Base-by-base conservation (phyloP, 305 asterid genomes). In the Ajuga reptans region DNA sequence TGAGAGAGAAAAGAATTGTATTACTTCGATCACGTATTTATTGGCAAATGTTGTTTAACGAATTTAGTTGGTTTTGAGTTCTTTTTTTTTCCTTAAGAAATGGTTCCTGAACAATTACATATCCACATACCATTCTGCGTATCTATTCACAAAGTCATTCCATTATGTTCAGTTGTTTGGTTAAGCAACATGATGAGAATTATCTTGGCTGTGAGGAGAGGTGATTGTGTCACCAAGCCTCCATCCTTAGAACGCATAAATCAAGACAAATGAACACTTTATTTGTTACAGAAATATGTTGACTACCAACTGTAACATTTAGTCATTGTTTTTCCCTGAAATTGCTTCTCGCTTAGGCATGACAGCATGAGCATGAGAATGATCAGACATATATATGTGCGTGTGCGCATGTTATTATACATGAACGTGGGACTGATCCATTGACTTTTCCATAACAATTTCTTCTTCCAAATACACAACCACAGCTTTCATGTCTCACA, bases 331-430 rank as follows among this genome's bases (percentile, higher is more conserved):
- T 12, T 9, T 4, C 21, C 57, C 59, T 18, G 42, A 4, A 24
- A 39, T 21, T 50, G 4, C 6, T 42, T 16, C 37, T 47, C 6
- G 7, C 16, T 11, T 46, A 31, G 15, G 12, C 12, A 61, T 27
- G 76, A 71, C 61, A 16, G 12, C 12, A 61, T 27, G 76, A 68
- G 61, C 68, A 53, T 6, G 72, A 65, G 36, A 60, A 63, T 72
- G 64, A 46, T 17, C 46, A 52, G 3, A 3, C n/a, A 42, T 27
- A 10, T 45, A 24, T 45, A 61, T 43, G 17, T 53, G 62, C 12
- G 10, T 55, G 67, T 43, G 17, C 24, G 62, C 12, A 9, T 55
- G n/a, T 33, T 56, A 7, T 55, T 31, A n/a, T 49, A 18, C 18
- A 24, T 47, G 52, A 33, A 17, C 49, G 10, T 21, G 10, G 57